A percentile compares a stretch with the other conserved stretches of the same genome.
phyloP scores from a whole-genome alignment of 2,329 filamentous ascomycete genomes.

The Fonsecaea nubica region DNA sequence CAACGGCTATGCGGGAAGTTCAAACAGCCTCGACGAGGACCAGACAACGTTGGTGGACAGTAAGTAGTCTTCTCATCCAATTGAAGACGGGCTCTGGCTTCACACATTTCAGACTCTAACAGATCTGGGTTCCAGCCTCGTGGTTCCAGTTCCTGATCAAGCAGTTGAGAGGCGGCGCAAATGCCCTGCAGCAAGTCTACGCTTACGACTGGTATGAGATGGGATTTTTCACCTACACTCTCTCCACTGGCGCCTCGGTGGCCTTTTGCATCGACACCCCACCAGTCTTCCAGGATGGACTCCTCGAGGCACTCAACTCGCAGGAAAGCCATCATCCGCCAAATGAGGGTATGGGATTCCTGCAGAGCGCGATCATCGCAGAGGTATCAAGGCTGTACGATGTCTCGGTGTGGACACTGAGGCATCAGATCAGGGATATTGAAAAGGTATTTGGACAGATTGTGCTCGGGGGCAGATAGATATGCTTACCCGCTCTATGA shows the following conservation, averaged over 20 bases:
- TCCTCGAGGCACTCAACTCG: conserved; percentile 21
- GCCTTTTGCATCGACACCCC: conserved; percentile 34
- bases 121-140: conserved; percentile 27
- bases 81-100: neutral
- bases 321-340: neutral
- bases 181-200: neutral
- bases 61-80: neutral
- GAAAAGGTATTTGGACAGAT: conserved; percentile 42
- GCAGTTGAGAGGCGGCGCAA: conserved; percentile 20
- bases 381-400: conserved; percentile 41
- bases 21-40: conserved; percentile 11
- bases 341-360: conserved; percentile 17
- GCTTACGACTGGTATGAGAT: conserved; percentile 39
- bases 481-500: neutral
- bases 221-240: conserved; percentile 35
- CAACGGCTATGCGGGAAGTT: conserved; percentile 29
- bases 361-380: conserved; percentile 40
- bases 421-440: conserved; percentile 42
- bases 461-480: too few relatives aligned
- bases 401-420: conserved; percentile 43
- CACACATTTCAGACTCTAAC: neutral
- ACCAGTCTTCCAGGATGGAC: conserved; percentile 8
- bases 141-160: conserved; percentile 41
- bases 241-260: conserved; percentile 15
- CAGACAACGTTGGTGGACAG: conserved; percentile 21